Evolutionary conservation across 208 protist species (phyloP), one percentile per base, ranked within the genome.

Genomic region (Trypanosoma avium): DNA sequence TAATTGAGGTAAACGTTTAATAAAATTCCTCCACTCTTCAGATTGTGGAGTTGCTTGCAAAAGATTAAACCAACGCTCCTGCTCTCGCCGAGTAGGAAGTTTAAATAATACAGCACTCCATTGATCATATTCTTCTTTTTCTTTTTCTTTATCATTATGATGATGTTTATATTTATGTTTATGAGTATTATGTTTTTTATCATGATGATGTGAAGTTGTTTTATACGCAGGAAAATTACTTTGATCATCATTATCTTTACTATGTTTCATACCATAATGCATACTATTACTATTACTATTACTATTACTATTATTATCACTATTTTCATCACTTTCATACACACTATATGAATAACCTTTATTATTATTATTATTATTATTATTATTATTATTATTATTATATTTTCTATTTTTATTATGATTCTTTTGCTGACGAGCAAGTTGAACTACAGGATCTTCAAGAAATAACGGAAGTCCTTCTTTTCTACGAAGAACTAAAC

Each of bases 21-120:
- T 65, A 56, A 82, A 95, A 19, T 78, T 60, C 38, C 73, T 65
- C 82, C 86, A 95, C 61, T 90, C 73, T 2, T 50, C 61, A 17
- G 89, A 87, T 58, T 89, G 77, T 22, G 59, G 36, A 22, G 80
- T 93, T 30, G 54, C 61, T 42, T 89, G 72, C 3, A 95, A 72
- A 1, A 95, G 56, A 52, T 90, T 95, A 24, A 88, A 72, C 86
- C 89, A 95, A 26, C 89, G 77, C 75, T 95, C 89, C 61, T 84
- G 75, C 47, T 90, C 86, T 17, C 86, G 81, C 0, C 80, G 79
- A 3, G 84, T 88, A 7, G 79, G 82, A 35, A 95, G 81, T 75
- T 93, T 92, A 35, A 95, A 87, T 7, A 81, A 69, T 24, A 95
- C 76, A 26, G 66, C 59, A 24, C 15, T 69, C 83, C 84, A 91